A percentile compares a stretch with the other conserved stretches of the same genome.
Conservation (phyloP, 106 monocot species). For the Amphibolis antarctica region DNA sequence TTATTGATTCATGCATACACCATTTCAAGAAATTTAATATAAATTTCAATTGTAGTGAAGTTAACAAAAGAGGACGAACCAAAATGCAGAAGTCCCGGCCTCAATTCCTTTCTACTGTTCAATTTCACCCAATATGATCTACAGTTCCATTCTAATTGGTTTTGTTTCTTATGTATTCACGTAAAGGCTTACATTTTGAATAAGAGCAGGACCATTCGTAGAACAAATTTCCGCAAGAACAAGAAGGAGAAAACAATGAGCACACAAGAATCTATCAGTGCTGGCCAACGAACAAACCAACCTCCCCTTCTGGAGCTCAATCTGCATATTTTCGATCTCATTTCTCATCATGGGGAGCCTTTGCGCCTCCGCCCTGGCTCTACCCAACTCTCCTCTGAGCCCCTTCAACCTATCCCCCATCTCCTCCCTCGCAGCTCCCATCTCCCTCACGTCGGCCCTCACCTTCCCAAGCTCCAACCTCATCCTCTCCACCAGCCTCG, state of each 20-base stretch:
- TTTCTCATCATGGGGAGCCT: slow-evolving; percentile 37
- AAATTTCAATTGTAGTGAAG: too few species aligned
- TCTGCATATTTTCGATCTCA: slow-evolving; percentile 45
- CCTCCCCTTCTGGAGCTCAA: slow-evolving; percentile 63
- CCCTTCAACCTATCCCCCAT: slow-evolving; percentile 34
- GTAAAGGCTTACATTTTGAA: too few species aligned
- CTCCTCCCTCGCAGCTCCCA: slow-evolving; percentile 38
- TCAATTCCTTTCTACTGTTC: too few species aligned
- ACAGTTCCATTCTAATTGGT: too few species aligned
- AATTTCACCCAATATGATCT: too few species aligned
- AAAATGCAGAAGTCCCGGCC: too few species aligned
- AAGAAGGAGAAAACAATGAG: neutral
- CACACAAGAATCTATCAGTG: too few species aligned
- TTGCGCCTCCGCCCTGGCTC: slow-evolving; percentile 33
- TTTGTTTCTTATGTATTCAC: too few species aligned
- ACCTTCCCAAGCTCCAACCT: slow-evolving; percentile 43
- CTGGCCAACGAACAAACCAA: slow-evolving; percentile 8
- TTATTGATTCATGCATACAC: too few species aligned
- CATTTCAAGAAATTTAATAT: too few species aligned
- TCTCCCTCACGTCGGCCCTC: slow-evolving; percentile 44
- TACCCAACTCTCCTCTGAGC: slow-evolving; percentile 34
- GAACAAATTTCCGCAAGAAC: neutral
- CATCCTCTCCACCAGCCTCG: slow-evolving; percentile 37
- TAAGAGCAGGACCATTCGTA: too few species aligned
- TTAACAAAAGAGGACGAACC: too few species aligned